These are phyloP conservation scores for Leptographium wingfieldii DNA, from an alignment of 2,329 filamentous ascomycete species.

Conservation along the genomic window DNA sequence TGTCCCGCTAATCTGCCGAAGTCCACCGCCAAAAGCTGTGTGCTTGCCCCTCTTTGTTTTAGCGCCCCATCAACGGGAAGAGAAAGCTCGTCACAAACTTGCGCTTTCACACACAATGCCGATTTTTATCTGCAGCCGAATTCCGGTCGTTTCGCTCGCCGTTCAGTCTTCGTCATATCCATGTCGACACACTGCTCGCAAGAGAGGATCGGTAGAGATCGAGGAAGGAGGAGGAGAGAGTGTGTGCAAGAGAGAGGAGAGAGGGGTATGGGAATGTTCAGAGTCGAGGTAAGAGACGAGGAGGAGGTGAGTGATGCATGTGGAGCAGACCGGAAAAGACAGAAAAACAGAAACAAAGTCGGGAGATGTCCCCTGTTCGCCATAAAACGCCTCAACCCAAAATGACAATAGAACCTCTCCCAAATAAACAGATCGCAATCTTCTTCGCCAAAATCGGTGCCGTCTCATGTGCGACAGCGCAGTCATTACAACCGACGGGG, in stretches of 20 bases:
- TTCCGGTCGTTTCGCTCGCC: neutral
- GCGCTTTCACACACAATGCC: neutral
- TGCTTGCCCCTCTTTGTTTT: neutral
- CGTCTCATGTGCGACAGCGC: neutral
- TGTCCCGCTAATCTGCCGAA: conserved; percentile 1
- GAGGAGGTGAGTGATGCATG: neutral
- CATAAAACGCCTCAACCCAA: neutral
- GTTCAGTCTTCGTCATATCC: neutral
- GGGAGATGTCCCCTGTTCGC: neutral
- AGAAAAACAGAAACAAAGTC: neutral
- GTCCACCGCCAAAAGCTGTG: neutral
- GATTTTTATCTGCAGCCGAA: neutral
- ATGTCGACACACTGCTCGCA: neutral
- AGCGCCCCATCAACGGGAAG: neutral
- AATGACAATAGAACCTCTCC: neutral
- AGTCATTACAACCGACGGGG: neutral
- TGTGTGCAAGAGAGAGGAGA: neutral
- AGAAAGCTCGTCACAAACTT: neutral
- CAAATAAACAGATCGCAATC: neutral
- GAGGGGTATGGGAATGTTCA: neutral
- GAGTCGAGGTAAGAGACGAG: neutral
- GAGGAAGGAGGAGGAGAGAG: neutral
- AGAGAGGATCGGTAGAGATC: neutral
- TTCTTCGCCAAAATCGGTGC: neutral
- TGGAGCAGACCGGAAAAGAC: neutral